Base-by-base conservation (phyloP, 1,139 yeast species). In the Magnusiomyces ingens region DNA sequence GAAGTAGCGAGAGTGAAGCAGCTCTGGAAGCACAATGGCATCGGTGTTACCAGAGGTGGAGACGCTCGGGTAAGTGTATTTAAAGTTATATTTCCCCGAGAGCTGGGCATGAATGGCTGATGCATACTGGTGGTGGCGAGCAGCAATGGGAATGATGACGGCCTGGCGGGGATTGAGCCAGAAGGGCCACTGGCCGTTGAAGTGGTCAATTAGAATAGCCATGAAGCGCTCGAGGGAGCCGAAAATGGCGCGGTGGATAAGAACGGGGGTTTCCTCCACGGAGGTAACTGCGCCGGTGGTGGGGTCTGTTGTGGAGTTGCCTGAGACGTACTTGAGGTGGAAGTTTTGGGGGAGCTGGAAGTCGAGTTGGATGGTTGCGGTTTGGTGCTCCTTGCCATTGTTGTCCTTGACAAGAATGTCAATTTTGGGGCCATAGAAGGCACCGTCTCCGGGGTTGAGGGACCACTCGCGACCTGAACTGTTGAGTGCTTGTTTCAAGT, bases 101-200 rank as follows among this genome's bases (percentile, higher is more conserved):
- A 84, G 69, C 51, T 65, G 56, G 11, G 66, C 62, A 37, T 77
- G 80, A 2, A 83, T 67, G 19, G 74, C 68, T 49, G 75, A 70
- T 1, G 95, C 93, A 55, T 78, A 74, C 18, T 67, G 76, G 11
- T 63, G 63, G 65, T 85, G 89, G 4, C 74, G 64, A 5, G 75
- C 77, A 52, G 85, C 84, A 3, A 93, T 85, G 1, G 99, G 98
- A 4, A 94, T 77, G 2, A 93, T 78, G 45, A 86, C 75, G 0
- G 94, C 95, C 67, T 93, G 99, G 59, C 95, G 78, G n/a, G 99
- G 97, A 58, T 86, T 88, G 56, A 93, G 71, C 99, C 99, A 93
- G 67, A 94, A 93, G 12, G 99, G 99, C 99, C 99, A 93, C 61
- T 85, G 85, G 0, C 99, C 99, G 54, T 81, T 81, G 67, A 82